These are phyloP conservation scores for Eragrostis curvula DNA, from an alignment of 176 grass and related monocot genomes.

Conservation along the genomic window DNA sequence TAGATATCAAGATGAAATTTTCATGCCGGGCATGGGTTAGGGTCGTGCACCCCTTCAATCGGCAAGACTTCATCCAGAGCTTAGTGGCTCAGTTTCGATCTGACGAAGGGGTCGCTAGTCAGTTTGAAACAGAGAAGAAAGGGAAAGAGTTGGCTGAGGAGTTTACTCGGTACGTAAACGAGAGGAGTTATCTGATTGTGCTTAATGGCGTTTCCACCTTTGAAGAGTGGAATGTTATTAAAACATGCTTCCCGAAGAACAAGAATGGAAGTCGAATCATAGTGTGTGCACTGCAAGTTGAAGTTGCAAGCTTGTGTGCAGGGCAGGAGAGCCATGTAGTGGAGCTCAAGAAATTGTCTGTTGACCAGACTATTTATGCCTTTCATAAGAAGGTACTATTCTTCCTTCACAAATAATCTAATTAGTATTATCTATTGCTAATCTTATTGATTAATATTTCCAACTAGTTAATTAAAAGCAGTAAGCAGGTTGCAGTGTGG, in stretches of 20 bases:
- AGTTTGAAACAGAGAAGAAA: neutral
- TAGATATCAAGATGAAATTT: neutral
- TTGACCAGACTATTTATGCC: neutral
- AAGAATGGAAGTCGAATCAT: slow-evolving; percentile 39
- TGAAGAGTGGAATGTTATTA: slow-evolving; percentile 32
- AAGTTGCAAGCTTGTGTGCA: slow-evolving; percentile 24
- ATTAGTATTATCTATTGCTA: too few species aligned
- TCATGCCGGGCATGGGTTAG: neutral
- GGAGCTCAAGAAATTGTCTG: neutral
- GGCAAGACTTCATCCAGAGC: neutral
- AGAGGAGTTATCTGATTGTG: slow-evolving; percentile 22
- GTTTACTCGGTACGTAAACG: neutral
- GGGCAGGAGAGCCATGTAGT: fast-evolving
- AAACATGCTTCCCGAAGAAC: neutral
- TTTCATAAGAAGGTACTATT: slow-evolving; percentile 16
- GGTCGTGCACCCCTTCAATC: neutral
- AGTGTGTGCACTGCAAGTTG: neutral
- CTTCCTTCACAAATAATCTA: too few species aligned
- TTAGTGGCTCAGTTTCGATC: neutral
- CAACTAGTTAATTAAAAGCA: too few species aligned
- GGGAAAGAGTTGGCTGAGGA: too few species aligned
- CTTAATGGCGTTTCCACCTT: neutral
- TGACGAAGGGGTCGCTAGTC: fast-evolving
- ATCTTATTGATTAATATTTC: too few species aligned
- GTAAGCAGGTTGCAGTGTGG: neutral